Evolutionary conservation across 225 moss, liverwort and hornwort species (phyloP).

Genomic region (Lunularia cruciata): DNA sequence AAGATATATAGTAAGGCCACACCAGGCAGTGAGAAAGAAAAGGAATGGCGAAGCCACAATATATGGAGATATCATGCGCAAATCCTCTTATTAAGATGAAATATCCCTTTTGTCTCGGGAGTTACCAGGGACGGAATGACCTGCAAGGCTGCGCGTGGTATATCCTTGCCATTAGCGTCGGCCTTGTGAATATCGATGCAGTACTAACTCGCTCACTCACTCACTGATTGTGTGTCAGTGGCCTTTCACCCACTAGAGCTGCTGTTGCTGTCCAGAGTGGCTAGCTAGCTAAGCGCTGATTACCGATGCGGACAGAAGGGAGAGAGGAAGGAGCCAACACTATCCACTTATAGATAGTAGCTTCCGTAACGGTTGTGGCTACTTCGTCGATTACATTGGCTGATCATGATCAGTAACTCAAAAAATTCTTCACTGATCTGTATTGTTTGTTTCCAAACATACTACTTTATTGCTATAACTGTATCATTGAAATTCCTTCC

Average conservation of each 20-base stretch:
- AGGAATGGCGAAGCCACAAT: conserved; percentile 2
- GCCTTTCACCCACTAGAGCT: conserved; percentile 6
- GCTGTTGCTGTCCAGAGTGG: conserved; percentile 5
- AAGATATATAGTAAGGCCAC: no score
- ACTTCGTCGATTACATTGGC: background rate
- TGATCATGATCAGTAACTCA: background rate
- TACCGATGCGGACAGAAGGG: conserved; percentile 1
- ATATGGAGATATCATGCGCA: background rate
- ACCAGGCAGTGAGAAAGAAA: no score
- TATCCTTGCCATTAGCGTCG: conserved; percentile 16
- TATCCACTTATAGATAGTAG: conserved; percentile 11
- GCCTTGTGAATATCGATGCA: conserved; percentile 3
- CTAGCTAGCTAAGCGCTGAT: background rate
- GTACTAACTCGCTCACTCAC: no score
- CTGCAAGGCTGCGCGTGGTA: conserved; percentile 12
- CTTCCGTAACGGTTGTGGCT: background rate
- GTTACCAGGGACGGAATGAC: conserved; percentile 8
- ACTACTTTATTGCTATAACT: conserved; percentile 9
- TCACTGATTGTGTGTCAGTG: conserved; percentile 15
- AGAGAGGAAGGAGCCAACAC: background rate
- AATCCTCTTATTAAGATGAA: background rate
- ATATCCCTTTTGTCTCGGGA: conserved; percentile 9
- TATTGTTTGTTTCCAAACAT: background rate
- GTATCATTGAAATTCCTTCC: background rate
- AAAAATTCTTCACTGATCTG: background rate